A percentile compares a stretch with the other conserved stretches of the same genome.
These are phyloP conservation scores for Exophiala calicioides DNA, from an alignment of 2,329 filamentous ascomycete species.

Conservation along the genomic window DNA sequence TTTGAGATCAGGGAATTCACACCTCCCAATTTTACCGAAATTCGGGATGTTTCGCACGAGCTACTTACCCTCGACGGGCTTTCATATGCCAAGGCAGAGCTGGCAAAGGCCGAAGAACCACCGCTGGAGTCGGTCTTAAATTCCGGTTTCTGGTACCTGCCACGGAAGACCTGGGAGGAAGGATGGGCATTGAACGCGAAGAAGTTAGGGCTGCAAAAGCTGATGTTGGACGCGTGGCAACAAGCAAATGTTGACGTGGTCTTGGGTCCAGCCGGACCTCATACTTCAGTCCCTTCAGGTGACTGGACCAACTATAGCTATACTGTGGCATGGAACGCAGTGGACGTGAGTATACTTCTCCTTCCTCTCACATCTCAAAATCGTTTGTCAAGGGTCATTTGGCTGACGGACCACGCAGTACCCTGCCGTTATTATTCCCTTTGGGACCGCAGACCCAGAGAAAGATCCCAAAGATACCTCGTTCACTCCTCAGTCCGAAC, in stretches of 20 bases:
- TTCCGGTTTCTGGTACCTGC: slow-evolving; percentile 39
- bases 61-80: slow-evolving; percentile 41
- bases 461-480: slow-evolving; percentile 33
- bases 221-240: slow-evolving; percentile 41
- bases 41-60: slow-evolving; percentile 36
- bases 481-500: slow-evolving; percentile 32
- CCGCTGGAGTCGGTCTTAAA: slow-evolving; percentile 37
- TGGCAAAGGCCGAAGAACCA: slow-evolving; percentile 37
- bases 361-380: no score
- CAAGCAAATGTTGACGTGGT: slow-evolving; percentile 30
- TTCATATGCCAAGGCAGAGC: slow-evolving; percentile 38
- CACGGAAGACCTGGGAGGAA: slow-evolving; percentile 38
- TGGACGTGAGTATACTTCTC: slow-evolving; percentile 32
- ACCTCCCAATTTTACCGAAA: slow-evolving; percentile 36
- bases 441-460: slow-evolving; percentile 34
- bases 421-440: slow-evolving; percentile 38
- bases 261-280: slow-evolving; percentile 35
- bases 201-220: slow-evolving; percentile 36
- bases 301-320: slow-evolving; percentile 40
- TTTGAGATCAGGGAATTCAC: slow-evolving; percentile 36
- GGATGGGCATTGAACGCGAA: slow-evolving; percentile 40
- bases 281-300: slow-evolving; percentile 36
- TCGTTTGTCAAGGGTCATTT: no score
- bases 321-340: slow-evolving; percentile 40
- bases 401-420: slow-evolving; percentile 22